Conservation (phyloP, 257 asterid species). For the Gentiana straminea region DNA sequence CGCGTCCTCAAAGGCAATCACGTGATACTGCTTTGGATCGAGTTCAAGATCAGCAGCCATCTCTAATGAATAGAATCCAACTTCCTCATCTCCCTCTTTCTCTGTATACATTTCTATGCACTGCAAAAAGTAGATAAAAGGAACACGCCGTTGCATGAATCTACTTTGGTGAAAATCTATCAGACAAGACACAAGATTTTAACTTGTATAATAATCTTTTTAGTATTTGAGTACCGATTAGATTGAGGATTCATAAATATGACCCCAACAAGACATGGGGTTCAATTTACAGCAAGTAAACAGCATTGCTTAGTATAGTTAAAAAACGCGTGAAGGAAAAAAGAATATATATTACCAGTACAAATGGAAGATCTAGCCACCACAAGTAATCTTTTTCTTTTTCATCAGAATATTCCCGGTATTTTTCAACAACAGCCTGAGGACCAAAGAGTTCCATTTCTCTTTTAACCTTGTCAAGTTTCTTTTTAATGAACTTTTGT, state of each 20-base stretch:
- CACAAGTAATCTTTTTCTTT: constrained; percentile 84
- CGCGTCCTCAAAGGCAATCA: constrained; percentile 87
- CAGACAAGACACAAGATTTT: too few species aligned
- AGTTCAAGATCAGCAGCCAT: constrained; percentile 95
- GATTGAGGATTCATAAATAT: too few species aligned
- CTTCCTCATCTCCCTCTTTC: constrained; percentile 60
- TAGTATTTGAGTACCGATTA: too few species aligned
- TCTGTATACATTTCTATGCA: constrained; percentile 75
- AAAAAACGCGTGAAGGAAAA: background rate
- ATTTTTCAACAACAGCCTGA: constrained; percentile 91
- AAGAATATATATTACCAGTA: constrained; percentile 39
- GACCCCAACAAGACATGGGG: too few species aligned
- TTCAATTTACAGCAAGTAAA: too few species aligned
- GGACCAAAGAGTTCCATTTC: constrained; percentile 94
- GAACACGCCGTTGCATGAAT: too few species aligned
- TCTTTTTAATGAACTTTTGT: constrained; percentile 41
- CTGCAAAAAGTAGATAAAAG: constrained; percentile 23
- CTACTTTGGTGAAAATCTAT: too few species aligned
- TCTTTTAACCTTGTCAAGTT: constrained; percentile 73
- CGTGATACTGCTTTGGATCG: constrained; percentile 80
- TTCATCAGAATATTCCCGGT: constrained; percentile 76
- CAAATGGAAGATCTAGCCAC: constrained; percentile 91
- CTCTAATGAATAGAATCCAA: constrained; percentile 88
- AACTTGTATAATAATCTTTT: too few species aligned
- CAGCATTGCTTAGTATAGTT: too few species aligned